Base-by-base conservation (phyloP, 176 grass and related monocot genomes). In the Oryza glumipatula region DNA sequence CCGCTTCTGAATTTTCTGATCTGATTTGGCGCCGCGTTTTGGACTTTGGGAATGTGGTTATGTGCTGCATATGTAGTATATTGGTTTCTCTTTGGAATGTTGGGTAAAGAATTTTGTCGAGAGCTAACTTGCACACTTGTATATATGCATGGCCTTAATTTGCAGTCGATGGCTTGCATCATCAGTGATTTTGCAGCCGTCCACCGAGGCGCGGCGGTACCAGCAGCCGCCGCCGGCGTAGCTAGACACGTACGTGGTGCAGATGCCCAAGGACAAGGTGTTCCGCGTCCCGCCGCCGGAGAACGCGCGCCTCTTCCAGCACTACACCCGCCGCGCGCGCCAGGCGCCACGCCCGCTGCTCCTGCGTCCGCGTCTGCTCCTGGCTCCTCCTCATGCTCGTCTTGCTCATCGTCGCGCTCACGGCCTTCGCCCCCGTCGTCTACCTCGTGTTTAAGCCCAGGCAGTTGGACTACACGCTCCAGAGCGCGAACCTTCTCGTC, bases 231-330 rank as follows among this genome's bases (percentile, higher is more conserved):
- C 3, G 24, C 52, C 9, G 23, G 65, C 32, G 46, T 39, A 73
- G 28, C 28, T 28, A 28, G 28, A 76, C 46, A 67, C 66, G 56
- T 95, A 92, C 85, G 79, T 92, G 15, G 68, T 95, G 33, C 88
- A 90, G 74, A 83, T 92, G 58, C 88, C 87, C 74, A 90, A 89
- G 86, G 96, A 96, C 80, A 92, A 89, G 76, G 81, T 94, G 26
- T 94, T 90, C 73, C 87, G 86, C 48, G 87, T 93, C 0, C 93
- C 96, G 2, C 93, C 93, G 26, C 91, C 88, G 0, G 87, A 95
- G 89, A 94, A 95, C 76, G 24, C 24, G 24, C 24, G 1, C 24
- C 24, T 26, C 24, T 26, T 26, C 24, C 24, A 26, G 24, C 24
- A 81, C 58, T 91, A 95, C 70, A 84, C 82, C 39, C 82, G 28